Conservation (phyloP, 1,139 yeast genomes). For the Candida anutae region DNA sequence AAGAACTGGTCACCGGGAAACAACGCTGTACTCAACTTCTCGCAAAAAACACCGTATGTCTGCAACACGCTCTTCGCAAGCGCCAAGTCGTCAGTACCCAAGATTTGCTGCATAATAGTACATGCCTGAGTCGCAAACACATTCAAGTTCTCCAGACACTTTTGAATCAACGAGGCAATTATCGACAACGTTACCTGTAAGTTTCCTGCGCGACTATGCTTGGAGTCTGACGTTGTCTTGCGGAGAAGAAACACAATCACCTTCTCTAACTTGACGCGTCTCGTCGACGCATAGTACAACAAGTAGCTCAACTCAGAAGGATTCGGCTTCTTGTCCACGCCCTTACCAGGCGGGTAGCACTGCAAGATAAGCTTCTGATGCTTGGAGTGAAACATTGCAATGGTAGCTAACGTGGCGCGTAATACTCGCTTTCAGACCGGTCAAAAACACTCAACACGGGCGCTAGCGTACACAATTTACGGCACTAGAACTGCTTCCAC, state of each 20-base stretch:
- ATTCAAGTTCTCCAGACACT: constrained; percentile 77
- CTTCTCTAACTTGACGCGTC: constrained; percentile 81
- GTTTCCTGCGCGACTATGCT: constrained; percentile 64
- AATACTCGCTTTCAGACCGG: background rate
- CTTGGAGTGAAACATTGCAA: constrained; percentile 49
- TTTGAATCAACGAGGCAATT: constrained; percentile 57
- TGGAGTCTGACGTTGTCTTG: constrained; percentile 57
- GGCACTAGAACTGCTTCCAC: too few relatives aligned
- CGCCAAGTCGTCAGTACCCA: constrained; percentile 46
- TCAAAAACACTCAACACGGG: background rate
- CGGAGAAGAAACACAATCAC: constrained; percentile 65
- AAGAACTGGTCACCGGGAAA: constrained; percentile 67
- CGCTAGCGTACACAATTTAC: background rate
- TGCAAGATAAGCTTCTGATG: constrained; percentile 85
- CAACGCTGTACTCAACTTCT: constrained; percentile 56
- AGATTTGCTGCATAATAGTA: constrained; percentile 36
- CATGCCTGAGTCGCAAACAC: constrained; percentile 65
- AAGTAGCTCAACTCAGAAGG: constrained; percentile 85
- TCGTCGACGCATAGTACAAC: constrained; percentile 84
- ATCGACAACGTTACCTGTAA: constrained; percentile 75
- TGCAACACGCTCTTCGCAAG: constrained; percentile 44
- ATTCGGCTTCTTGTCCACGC: constrained; percentile 81
- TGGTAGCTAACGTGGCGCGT: background rate
- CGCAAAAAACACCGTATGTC: constrained; percentile 56
- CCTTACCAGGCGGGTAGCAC: constrained; percentile 89